Evolutionary conservation across 768 basidiomycete species (phyloP).

Genomic region (Suillus weaverae): DNA sequence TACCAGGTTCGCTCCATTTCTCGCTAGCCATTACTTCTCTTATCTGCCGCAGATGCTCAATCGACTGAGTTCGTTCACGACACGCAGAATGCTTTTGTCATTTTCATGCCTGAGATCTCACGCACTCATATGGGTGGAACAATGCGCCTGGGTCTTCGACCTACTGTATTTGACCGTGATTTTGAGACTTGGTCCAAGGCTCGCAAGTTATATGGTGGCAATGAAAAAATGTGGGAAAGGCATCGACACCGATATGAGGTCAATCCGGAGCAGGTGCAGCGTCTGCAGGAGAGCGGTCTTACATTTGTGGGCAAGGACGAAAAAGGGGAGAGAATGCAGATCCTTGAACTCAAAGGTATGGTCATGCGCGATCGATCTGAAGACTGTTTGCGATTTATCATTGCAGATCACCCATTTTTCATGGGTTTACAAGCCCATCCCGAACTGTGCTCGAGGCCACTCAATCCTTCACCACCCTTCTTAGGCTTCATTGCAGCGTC

Average conservation of each 20-base stretch:
- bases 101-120: slow-evolving; percentile 99
- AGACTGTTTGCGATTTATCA: not conserved
- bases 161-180: slow-evolving; percentile 80
- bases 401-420: slow-evolving; percentile 88
- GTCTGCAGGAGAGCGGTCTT: slow-evolving; percentile 71
- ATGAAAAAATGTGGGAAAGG: slow-evolving; percentile 87
- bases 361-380: not conserved
- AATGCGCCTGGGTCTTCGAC: slow-evolving; percentile 99
- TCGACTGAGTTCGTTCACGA: slow-evolving; percentile 78
- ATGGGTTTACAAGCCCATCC: slow-evolving; percentile 95
- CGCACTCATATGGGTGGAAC: slow-evolving; percentile 98
- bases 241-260: slow-evolving; percentile 97
- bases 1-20: slow-evolving; percentile 49
- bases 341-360: slow-evolving; percentile 82
- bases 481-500: slow-evolving; percentile 93
- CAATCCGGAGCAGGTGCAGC: slow-evolving; percentile 82
- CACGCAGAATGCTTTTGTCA: slow-evolving; percentile 69
- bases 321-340: slow-evolving; percentile 96
- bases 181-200: slow-evolving; percentile 71
- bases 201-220: slow-evolving; percentile 81
- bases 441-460: slow-evolving; percentile 96
- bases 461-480: slow-evolving; percentile 97
- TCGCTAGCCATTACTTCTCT: slow-evolving; percentile 8
- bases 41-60: slow-evolving; percentile 61
- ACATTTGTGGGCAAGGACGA: slow-evolving; percentile 88